Conservation (phyloP, 1,284 basidiomycete species). For the Tilletiopsis washingtonensis region DNA sequence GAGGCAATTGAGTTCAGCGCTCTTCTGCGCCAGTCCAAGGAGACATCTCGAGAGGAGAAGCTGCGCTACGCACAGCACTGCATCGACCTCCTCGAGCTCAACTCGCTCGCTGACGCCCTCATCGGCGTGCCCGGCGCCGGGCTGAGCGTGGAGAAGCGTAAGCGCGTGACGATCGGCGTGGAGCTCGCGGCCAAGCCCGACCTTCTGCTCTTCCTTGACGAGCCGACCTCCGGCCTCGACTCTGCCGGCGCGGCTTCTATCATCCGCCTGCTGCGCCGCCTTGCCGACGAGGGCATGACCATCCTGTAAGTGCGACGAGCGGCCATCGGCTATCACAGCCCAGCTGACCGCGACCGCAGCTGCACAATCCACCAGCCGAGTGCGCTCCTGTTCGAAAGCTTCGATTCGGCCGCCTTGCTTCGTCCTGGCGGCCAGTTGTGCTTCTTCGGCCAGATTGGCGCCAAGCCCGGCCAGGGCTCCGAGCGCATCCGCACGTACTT, state of each 20-base stretch:
- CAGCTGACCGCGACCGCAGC: no score
- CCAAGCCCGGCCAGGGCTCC: constrained; percentile 13
- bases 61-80: constrained; percentile 20
- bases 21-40: constrained; percentile 28
- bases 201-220: constrained; percentile 41
- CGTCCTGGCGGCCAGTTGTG: constrained; percentile 26
- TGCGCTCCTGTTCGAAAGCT: constrained; percentile 29
- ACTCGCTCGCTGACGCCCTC: constrained; percentile 25
- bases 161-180: constrained; percentile 38
- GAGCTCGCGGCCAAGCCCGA: constrained; percentile 39
- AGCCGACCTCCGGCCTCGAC: constrained; percentile 37
- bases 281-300: constrained; percentile 30
- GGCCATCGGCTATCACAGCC: no score
- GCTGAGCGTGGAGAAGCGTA: constrained; percentile 29
- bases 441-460: constrained; percentile 30
- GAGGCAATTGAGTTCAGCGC: constrained; percentile 38
- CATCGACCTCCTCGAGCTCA: constrained; percentile 32
- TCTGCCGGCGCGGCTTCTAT: constrained; percentile 28
- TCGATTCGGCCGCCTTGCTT: constrained; percentile 33
- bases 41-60: constrained; percentile 24
- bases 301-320: no score
- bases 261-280: constrained; percentile 25
- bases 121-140: constrained; percentile 33
- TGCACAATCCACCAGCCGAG: constrained; percentile 41
- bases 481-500: constrained; percentile 29